Conservation (phyloP, 2,329 filamentous ascomycete species). For the Myriosclerotinia curreyana region DNA sequence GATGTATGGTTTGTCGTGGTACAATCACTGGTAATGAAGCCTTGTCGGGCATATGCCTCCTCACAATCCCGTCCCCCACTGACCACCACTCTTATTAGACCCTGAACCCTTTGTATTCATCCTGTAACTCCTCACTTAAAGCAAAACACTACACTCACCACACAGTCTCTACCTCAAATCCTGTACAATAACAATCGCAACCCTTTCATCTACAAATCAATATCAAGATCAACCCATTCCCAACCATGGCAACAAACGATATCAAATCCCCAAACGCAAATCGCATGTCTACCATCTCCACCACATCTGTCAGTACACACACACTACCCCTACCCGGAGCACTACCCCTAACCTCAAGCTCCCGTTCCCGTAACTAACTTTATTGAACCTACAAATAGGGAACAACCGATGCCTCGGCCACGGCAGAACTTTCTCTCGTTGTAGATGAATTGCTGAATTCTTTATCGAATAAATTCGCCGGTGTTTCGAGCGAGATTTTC, state of each 20-base stretch:
- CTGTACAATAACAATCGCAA: neutral
- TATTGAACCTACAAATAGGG: constrained; percentile 23
- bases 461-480: constrained; percentile 79
- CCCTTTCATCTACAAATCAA: neutral
- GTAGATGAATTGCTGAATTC: constrained; percentile 86
- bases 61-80: constrained; percentile 5
- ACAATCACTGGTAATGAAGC: neutral
- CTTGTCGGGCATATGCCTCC: constrained; percentile 7
- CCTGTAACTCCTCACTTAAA: neutral
- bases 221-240: neutral
- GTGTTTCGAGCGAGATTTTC: constrained; percentile 81
- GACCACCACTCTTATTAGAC: constrained; percentile 1
- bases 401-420: constrained; percentile 33
- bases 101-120: constrained; percentile 5
- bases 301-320: constrained; percentile 26
- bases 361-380: neutral
- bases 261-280: constrained; percentile 28
- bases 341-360: constrained; percentile 13
- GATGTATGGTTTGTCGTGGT: neutral
- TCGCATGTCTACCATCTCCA: constrained; percentile 27
- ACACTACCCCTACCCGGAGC: neutral
- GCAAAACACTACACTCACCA: neutral
- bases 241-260: constrained; percentile 25
- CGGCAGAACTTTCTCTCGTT: constrained; percentile 46
- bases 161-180: neutral